Evolutionary conservation across 2,329 filamentous ascomycete species (phyloP).

Genomic region (Ramichloridium luteum): DNA sequence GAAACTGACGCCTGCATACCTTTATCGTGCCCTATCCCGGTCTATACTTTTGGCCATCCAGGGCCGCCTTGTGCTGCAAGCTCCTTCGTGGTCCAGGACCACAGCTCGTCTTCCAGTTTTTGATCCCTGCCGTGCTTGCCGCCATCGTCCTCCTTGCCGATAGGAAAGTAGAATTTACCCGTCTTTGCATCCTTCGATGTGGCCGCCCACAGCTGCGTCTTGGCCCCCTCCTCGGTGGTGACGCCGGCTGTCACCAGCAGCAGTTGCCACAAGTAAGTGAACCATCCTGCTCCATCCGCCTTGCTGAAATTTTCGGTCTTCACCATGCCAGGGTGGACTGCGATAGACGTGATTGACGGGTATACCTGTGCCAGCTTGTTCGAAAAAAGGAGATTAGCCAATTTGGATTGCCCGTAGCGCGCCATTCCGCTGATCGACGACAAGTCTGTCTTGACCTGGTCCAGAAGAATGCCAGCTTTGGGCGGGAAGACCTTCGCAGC

Average conservation of each 20-base stretch:
- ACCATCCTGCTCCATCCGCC: constrained; percentile 5
- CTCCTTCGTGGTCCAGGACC: constrained; percentile 22
- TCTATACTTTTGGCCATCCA: constrained; percentile 7
- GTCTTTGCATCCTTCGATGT: constrained; percentile 7
- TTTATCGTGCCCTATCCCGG: neutral
- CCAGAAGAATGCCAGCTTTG: constrained; percentile 13
- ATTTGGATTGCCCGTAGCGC: constrained; percentile 36
- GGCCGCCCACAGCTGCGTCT: constrained; percentile 18
- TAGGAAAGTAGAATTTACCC: constrained; percentile 23
- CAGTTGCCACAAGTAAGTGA: constrained; percentile 4
- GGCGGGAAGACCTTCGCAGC: constrained; percentile 3
- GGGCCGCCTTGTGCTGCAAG: constrained; percentile 10
- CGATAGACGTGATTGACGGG: constrained; percentile 32
- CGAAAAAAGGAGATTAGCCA: constrained; percentile 39
- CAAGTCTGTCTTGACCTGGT: constrained; percentile 11
- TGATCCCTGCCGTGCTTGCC: constrained; percentile 9
- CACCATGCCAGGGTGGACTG: constrained; percentile 40
- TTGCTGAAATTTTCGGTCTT: constrained; percentile 30
- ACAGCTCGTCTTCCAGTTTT: constrained; percentile 15
- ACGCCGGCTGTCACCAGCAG: constrained; percentile 4
- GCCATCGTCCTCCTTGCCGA: constrained; percentile 16
- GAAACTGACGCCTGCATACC: neutral
- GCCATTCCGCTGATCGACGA: constrained; percentile 6
- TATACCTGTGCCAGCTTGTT: constrained; percentile 31
- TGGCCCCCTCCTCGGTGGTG: constrained; percentile 12